Evolutionary conservation across 2,329 filamentous ascomycete species (phyloP).

Genomic region (Chrysoporthe cubensis): DNA sequence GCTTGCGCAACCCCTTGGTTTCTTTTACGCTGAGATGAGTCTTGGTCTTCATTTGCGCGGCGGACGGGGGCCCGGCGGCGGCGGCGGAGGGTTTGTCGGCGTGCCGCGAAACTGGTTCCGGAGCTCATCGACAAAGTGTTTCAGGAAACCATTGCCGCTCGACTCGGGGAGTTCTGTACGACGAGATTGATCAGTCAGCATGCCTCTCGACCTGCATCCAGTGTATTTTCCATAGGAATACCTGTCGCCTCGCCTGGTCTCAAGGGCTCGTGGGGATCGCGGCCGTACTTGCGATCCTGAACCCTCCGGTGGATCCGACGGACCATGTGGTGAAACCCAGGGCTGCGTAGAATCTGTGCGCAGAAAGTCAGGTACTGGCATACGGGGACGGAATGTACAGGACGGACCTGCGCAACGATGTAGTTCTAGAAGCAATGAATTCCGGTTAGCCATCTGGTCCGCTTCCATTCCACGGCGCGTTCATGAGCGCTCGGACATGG

Average conservation of each 20-base stretch:
- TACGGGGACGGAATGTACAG: not conserved
- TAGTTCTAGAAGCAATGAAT: conserved; percentile 26
- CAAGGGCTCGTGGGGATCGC: conserved; percentile 54
- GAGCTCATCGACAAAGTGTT: conserved; percentile 55
- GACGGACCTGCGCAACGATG: conserved; percentile 31
- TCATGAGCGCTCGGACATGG: not conserved
- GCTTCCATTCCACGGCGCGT: not conserved
- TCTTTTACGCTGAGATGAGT: not conserved
- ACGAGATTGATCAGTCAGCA: not conserved
- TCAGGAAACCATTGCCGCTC: conserved; percentile 45
- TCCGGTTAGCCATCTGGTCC: not conserved
- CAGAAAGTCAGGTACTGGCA: conserved; percentile 4
- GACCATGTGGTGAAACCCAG: conserved; percentile 56
- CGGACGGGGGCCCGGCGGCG: conserved; percentile 15
- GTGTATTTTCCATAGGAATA: conserved; percentile 31
- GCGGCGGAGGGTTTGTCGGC: conserved; percentile 43
- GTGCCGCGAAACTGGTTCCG: conserved; percentile 53
- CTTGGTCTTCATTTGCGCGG: conserved; percentile 21
- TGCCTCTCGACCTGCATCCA: not conserved
- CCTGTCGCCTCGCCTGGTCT: conserved; percentile 57
- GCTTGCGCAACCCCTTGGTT: not conserved
- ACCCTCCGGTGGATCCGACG: conserved; percentile 56
- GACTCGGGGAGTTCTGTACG: conserved; percentile 29
- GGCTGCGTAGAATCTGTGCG: conserved; percentile 52
- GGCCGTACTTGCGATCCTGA: conserved; percentile 53